These are phyloP conservation scores for Parastagonospora avenae DNA, from an alignment of 2,329 filamentous ascomycete species.

Conservation along the genomic window DNA sequence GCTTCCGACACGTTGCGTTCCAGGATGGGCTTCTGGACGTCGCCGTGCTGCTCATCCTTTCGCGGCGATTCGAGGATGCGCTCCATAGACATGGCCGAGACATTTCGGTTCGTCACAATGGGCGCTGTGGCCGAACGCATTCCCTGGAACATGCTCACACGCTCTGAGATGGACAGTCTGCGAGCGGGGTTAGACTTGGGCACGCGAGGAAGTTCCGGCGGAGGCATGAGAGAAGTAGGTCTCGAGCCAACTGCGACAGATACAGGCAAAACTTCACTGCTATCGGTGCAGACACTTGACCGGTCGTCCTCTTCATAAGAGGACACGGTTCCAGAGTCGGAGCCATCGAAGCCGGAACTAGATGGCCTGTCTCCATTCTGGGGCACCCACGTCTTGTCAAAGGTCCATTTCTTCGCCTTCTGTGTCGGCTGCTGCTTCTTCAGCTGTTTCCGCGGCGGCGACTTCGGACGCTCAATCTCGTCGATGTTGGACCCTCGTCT, in stretches of 20 bases:
- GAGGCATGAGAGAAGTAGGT: not conserved
- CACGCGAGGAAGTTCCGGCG: not conserved
- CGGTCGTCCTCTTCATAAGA: constrained; percentile 43
- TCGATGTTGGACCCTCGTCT: constrained; percentile 75
- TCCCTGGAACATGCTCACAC: constrained; percentile 38
- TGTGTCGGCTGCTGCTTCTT: constrained; percentile 65
- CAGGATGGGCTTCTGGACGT: constrained; percentile 14
- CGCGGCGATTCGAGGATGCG: constrained; percentile 20
- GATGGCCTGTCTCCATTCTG: constrained; percentile 45
- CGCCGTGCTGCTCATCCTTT: constrained; percentile 8
- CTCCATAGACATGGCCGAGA: constrained; percentile 15
- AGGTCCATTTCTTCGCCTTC: constrained; percentile 57
- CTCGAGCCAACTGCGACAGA: constrained; percentile 10
- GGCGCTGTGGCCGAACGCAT: constrained; percentile 37
- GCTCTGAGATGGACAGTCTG: constrained; percentile 36
- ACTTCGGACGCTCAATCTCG: constrained; percentile 70
- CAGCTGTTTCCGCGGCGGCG: constrained; percentile 54
- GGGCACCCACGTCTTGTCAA: constrained; percentile 55
- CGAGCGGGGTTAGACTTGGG: constrained; percentile 17
- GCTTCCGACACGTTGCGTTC: constrained; percentile 36
- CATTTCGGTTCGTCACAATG: not conserved
- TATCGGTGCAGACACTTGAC: constrained; percentile 41
- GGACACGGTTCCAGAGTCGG: constrained; percentile 36
- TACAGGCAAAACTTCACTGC: constrained; percentile 31
- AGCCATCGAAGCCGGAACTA: constrained; percentile 35